Evolutionary conservation across 2,329 filamentous ascomycete genomes (phyloP).

Genomic region (Aspergillus neoniger): DNA sequence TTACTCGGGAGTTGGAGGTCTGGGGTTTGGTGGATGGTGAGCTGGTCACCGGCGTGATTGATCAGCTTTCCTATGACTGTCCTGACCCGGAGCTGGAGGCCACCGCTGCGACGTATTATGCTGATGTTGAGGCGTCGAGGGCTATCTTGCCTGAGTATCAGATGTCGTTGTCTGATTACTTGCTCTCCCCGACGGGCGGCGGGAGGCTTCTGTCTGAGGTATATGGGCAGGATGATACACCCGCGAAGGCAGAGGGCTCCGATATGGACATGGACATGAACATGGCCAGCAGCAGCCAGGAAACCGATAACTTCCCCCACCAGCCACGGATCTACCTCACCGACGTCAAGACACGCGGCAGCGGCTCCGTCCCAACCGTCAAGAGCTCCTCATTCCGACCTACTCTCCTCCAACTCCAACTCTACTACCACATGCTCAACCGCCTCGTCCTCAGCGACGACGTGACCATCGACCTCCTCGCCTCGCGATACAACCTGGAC

Average conservation of each 20-base stretch:
- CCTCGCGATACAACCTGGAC: slow-evolving; percentile 71
- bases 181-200: slow-evolving; percentile 41
- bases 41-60: slow-evolving; percentile 85
- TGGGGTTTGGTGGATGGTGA: slow-evolving; percentile 84
- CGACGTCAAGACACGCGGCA: slow-evolving; percentile 81
- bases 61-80: slow-evolving; percentile 76
- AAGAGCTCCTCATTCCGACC: slow-evolving; percentile 66
- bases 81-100: slow-evolving; percentile 72
- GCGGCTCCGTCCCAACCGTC: slow-evolving; percentile 61
- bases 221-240: slow-evolving; percentile 20
- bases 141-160: slow-evolving; percentile 46
- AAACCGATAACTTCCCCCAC: slow-evolving; percentile 23
- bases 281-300: slow-evolving; percentile 17
- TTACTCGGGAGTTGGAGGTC: slow-evolving; percentile 75
- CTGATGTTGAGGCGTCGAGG: slow-evolving; percentile 38
- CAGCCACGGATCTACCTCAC: slow-evolving; percentile 67
- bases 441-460: slow-evolving; percentile 67
- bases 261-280: slow-evolving; percentile 1
- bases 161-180: slow-evolving; percentile 48
- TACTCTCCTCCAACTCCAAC: slow-evolving; percentile 80
- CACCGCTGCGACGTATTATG: slow-evolving; percentile 51
- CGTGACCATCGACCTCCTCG: slow-evolving; percentile 69
- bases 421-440: slow-evolving; percentile 85
- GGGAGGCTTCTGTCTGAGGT: slow-evolving; percentile 39
- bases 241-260: neutral